Evolutionary conservation across 164 flowering plant species (phyloP).

Genomic region (Santalum album): DNA sequence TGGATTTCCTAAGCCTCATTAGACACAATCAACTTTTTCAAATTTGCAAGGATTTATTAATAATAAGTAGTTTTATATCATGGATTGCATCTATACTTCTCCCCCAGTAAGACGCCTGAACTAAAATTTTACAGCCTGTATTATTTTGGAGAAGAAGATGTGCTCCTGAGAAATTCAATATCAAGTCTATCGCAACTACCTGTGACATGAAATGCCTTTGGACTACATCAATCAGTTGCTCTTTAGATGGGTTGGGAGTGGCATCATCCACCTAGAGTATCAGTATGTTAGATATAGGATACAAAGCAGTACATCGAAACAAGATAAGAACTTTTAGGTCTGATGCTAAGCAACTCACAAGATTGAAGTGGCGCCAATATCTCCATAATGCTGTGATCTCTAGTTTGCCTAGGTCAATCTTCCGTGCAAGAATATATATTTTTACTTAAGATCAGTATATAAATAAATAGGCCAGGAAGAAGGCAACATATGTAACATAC

Average conservation of each 20-base stretch:
- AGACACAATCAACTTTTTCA: too few species aligned
- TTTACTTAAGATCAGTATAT: background rate
- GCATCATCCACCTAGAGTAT: conserved; percentile 52
- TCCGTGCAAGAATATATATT: conserved; percentile 28
- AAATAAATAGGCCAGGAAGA: background rate
- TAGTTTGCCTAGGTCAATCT: conserved; percentile 82
- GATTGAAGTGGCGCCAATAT: conserved; percentile 91
- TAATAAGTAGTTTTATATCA: too few species aligned
- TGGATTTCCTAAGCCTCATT: too few species aligned
- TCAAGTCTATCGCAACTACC: conserved; percentile 34
- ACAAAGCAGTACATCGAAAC: background rate
- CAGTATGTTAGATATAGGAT: background rate
- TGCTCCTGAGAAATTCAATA: too few species aligned
- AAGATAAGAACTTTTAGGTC: too few species aligned
- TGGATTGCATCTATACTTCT: too few species aligned
- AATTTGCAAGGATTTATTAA: too few species aligned
- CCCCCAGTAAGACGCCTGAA: too few species aligned
- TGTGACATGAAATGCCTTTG: conserved; percentile 92
- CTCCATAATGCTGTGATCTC: conserved; percentile 84
- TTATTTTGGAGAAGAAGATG: background rate
- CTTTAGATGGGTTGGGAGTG: conserved; percentile 78
- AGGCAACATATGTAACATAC: conserved; percentile 4
- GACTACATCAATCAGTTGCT: conserved; percentile 78
- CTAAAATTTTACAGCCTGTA: too few species aligned
- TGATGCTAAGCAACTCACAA: conserved; percentile 46